Conservation (phyloP, 768 basidiomycete species). For the Butyriboletus loyo region DNA sequence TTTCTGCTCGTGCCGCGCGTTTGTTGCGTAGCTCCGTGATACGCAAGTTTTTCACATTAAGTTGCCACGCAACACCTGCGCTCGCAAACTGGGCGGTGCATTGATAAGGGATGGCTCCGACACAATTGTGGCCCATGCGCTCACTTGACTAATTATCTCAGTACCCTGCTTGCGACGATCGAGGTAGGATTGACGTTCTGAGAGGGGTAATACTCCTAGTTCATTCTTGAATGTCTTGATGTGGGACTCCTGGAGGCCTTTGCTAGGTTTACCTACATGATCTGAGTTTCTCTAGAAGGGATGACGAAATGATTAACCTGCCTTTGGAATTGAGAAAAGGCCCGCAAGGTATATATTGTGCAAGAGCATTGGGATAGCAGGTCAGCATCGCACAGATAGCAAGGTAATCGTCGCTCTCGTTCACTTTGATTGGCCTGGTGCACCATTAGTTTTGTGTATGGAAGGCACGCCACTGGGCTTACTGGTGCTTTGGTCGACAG, state of each 20-base stretch:
- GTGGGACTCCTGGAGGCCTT: slow-evolving; percentile 23
- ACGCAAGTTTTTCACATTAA: slow-evolving; percentile 15
- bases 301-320: not conserved
- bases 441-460: not conserved
- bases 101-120: slow-evolving; percentile 7
- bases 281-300: slow-evolving; percentile 2
- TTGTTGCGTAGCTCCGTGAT: slow-evolving; percentile 20
- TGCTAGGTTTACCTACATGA: slow-evolving; percentile 12
- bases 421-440: slow-evolving; percentile 19
- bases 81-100: slow-evolving; percentile 25
- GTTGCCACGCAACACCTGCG: slow-evolving; percentile 27
- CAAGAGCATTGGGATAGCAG: slow-evolving; percentile 7
- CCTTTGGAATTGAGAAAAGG: slow-evolving; percentile 26
- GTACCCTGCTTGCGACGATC: slow-evolving; percentile 12
- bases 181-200: slow-evolving; percentile 20
- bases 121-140: not conserved
- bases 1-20: slow-evolving; percentile 24
- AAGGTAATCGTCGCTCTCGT: slow-evolving; percentile 5
- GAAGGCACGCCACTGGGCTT: slow-evolving; percentile 1
- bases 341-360: slow-evolving; percentile 26
- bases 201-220: slow-evolving; percentile 6
- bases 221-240: slow-evolving; percentile 16
- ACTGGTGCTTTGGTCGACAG: slow-evolving; percentile 27
- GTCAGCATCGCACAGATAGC: slow-evolving; percentile 7
- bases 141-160: slow-evolving; percentile 9